A percentile compares a stretch with the other conserved stretches of the same genome.
Evolutionary conservation across 2,329 filamentous ascomycete species (phyloP).

Genomic region (Colletotrichum acutatum): DNA sequence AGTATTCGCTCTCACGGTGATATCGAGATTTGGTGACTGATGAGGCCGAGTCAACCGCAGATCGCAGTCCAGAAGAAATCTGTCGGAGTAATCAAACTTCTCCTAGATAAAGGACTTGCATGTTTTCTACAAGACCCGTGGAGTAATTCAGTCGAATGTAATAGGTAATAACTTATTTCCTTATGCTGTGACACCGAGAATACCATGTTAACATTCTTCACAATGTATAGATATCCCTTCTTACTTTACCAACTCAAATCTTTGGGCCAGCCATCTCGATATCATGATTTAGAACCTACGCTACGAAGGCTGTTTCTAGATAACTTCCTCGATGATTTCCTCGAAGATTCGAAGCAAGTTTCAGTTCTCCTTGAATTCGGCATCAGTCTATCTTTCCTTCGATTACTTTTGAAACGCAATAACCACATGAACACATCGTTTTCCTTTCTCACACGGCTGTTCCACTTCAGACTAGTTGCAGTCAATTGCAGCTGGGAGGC

Average conservation of each 20-base stretch:
- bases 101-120: not conserved
- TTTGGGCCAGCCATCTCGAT: rapidly evolving
- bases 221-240: not conserved
- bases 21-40: not conserved
- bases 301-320: not conserved
- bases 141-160: rapidly evolving
- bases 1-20: rapidly evolving
- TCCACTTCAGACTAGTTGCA: rapidly evolving
- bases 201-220: too few species aligned
- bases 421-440: not conserved
- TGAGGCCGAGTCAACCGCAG: not conserved
- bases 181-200: too few species aligned
- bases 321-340: not conserved
- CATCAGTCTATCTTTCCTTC: not conserved
- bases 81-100: not conserved
- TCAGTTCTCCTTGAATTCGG: rapidly evolving
- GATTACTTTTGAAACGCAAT: not conserved
- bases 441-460: not conserved
- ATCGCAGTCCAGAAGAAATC: rapidly evolving
- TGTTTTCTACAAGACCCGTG: rapidly evolving
- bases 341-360: not conserved
- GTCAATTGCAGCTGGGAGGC: not conserved
- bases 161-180: too few species aligned
- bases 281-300: not conserved
- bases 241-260: rapidly evolving